Percentiles rank a stretch among this genome's conserved stretches.
phyloP scores from a whole-genome alignment of 202 grass and related monocot species.

The Zoysia matrella region DNA sequence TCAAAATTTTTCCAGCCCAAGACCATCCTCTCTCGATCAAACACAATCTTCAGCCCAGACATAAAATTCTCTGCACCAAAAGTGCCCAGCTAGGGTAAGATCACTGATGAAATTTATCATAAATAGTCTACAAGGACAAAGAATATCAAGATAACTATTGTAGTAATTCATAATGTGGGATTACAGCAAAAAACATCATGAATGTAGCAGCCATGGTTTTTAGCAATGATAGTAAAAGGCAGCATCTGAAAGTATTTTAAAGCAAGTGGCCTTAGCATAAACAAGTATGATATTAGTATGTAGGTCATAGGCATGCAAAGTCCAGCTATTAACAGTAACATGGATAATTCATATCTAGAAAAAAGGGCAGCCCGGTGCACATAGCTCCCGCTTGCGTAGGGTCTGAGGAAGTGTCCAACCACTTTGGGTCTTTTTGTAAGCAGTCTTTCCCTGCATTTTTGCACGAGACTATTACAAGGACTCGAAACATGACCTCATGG shows the following conservation, averaged over 20 bases:
- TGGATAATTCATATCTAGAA: no score
- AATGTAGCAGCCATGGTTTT: background rate
- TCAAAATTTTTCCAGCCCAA: background rate
- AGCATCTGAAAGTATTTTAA: background rate
- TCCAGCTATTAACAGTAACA: no score
- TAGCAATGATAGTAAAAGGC: background rate
- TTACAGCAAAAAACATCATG: background rate
- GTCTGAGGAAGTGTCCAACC: no score
- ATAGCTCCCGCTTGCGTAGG: no score
- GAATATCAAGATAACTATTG: background rate
- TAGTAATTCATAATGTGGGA: slow-evolving; percentile 11
- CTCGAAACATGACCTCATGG: no score
- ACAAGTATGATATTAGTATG: background rate
- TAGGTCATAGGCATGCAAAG: background rate
- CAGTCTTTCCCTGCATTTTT: no score
- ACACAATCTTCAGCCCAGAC: slow-evolving; percentile 80
- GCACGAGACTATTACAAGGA: no score
- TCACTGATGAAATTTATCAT: background rate
- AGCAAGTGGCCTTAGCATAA: background rate
- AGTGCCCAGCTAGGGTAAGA: slow-evolving; percentile 7
- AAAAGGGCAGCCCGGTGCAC: no score
- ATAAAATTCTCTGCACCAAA: slow-evolving; percentile 85
- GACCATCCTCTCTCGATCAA: slow-evolving; percentile 35
- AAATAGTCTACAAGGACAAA: background rate
- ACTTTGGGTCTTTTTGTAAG: no score